Base-by-base conservation (phyloP, 2,329 filamentous ascomycete species). In the Cladobotryum protrusum region DNA sequence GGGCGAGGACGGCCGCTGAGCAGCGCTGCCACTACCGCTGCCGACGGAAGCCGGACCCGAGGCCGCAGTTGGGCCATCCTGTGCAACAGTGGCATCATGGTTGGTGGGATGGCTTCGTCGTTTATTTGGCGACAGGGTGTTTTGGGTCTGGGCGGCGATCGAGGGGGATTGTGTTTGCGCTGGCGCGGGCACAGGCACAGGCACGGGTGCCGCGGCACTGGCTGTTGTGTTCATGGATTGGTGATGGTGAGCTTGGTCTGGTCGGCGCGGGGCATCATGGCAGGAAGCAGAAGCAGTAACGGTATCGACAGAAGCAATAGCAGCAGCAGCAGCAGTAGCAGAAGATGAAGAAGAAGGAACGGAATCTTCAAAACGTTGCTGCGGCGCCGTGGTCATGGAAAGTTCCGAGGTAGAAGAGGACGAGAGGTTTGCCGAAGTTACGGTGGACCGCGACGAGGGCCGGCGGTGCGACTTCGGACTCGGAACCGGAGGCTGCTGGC, bases 81-180 rank as follows among this genome's bases (percentile, higher is more conserved):
- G 17, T 24, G 6, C 40, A 8, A 14, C 19, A 13, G 40, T 13
- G 13, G 8, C 17, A 37, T 37, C 35, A 13, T 5, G 35, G 17
- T 41, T 55, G 11, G 54, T 36, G 41, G 61, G 60, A 37, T 62
- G 64, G 44, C 58, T 57, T 55, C 65, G 54, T 50, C 66, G 61
- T 57, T 67, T 69, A 45, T 61, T 61, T 37, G 67, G 67, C 20
- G 67, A 68, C 51, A 58, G 37, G 19, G 54, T 47, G 42, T 34
- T 35, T 24, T 34, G 44, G 19, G 46, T 41, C 29, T 35, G 34
- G 24, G 17, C 20, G 32, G 12, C 17, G 15, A n/a, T 32, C n/a
- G 37, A 24, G 7, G 46, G 12, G 20, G 17, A 14, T n/a, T 35
- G 46, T 20, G 18, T 19, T 35, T 33, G 24, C 19, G 46, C 37